Base-by-base conservation (phyloP, 164 flowering plant species). In the Chimonanthus salicifolius region DNA sequence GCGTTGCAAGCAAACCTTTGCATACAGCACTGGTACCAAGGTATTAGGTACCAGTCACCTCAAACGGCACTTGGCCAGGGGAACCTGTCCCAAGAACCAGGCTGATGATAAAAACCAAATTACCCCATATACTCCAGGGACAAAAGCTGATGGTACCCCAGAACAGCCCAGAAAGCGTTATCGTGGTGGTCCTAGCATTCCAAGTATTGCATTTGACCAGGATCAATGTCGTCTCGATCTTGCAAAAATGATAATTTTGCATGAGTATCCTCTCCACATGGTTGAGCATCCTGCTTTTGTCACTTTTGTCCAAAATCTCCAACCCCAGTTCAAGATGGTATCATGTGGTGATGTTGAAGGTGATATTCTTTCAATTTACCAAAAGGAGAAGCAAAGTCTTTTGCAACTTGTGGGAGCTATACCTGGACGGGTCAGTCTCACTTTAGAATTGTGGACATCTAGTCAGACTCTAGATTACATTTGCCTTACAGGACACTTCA, bases 1-100 rank as follows among this genome's bases (percentile, higher is more conserved):
- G 70, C 87, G 85, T 47, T 94, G 98, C 85, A 92, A 89, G 74
- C 94, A 94, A 76, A 87, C 97, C 48, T 94, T 92, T 82, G 97
- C 97, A 1, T 94, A 94, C 77, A 92, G 97, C 83, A 91, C 88
- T 6, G 98, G 98, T 48, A 81, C 93, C 1, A 94, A 94, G 79
- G 88, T 91, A 9, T 94, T 94, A 4, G 98, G 98, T 4, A 94
- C 98, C n/a, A 94, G 98, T 82, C 98, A 94, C 77, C 94, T 94
- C 65, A 94, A 94, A 76, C 88, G 97, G 1, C 98, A 94, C 69
- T 87, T 94, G 69, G 94, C 92, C 47, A 86, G 87, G 68, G 97
- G 98, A 11, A 80, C 89, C 46, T 94, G 98, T 75, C 85, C 88
- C 0, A 85, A 82, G 21, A 83, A 81, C 50, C 78, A 87, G 4